Evolutionary conservation across 1,284 basidiomycete species (phyloP).

Genomic region (Sparassis latifolia): DNA sequence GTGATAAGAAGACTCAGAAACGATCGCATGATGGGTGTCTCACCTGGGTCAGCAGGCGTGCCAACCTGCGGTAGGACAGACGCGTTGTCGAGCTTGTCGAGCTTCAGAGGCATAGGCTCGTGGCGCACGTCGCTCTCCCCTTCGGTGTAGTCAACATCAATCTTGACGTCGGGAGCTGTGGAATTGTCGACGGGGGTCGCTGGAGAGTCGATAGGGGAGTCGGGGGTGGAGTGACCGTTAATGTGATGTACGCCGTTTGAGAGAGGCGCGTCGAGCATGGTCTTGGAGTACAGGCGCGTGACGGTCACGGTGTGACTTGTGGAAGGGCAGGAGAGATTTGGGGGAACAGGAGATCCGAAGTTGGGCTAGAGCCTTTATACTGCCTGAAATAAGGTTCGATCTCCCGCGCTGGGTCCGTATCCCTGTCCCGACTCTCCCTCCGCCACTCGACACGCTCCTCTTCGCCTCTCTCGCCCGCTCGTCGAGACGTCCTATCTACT

Average conservation of each 20-base stretch:
- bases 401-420: slow-evolving; percentile 55
- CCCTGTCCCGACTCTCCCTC: slow-evolving; percentile 18
- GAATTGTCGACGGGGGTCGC: slow-evolving; percentile 51
- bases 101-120: slow-evolving; percentile 45
- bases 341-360: slow-evolving; percentile 64
- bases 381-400: slow-evolving; percentile 74
- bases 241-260: slow-evolving; percentile 30
- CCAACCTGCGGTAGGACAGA: slow-evolving; percentile 39
- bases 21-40: slow-evolving; percentile 14
- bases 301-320: slow-evolving; percentile 33
- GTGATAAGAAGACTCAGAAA: slow-evolving; percentile 9
- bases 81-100: slow-evolving; percentile 32
- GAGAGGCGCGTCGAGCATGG: slow-evolving; percentile 29
- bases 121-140: slow-evolving; percentile 60
- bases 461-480: slow-evolving; percentile 8
- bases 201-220: slow-evolving; percentile 45
- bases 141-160: slow-evolving; percentile 51
- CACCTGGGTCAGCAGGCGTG: slow-evolving; percentile 46
- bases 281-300: slow-evolving; percentile 28
- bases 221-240: slow-evolving; percentile 39
- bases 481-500: slow-evolving; percentile 22
- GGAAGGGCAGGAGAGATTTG: slow-evolving; percentile 50
- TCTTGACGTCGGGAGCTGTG: slow-evolving; percentile 45
- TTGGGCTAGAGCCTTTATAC: slow-evolving; percentile 71
- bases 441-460: slow-evolving; percentile 13